These are phyloP conservation scores for Magnolia kwangsiensis DNA, from an alignment of 164 flowering plant genomes.

Conservation along the genomic window DNA sequence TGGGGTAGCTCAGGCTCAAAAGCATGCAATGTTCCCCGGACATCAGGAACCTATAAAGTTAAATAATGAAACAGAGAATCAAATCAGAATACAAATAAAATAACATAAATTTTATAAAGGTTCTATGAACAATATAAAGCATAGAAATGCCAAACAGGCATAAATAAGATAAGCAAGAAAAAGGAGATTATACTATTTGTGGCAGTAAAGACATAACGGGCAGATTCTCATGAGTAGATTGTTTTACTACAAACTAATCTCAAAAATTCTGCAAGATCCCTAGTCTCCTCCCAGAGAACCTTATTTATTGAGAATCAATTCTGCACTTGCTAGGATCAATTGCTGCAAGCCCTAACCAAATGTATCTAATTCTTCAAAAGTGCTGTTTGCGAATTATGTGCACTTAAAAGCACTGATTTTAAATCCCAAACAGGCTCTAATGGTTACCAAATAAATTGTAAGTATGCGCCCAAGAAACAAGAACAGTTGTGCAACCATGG, in stretches of 20 bases:
- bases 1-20: constrained; percentile 44
- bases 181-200: not conserved
- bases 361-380: too few relatives aligned
- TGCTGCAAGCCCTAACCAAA: too few relatives aligned
- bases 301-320: too few relatives aligned
- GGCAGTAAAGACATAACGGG: not conserved
- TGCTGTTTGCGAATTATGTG: too few relatives aligned
- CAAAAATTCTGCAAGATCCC: not conserved
- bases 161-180: not conserved
- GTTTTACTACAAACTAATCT: not conserved
- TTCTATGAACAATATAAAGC: not conserved
- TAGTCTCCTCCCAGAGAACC: not conserved
- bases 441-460: too few relatives aligned
- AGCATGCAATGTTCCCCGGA: constrained; percentile 38
- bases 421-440: too few relatives aligned
- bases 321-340: too few relatives aligned
- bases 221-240: not conserved
- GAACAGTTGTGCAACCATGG: not conserved
- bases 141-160: not conserved
- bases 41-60: constrained; percentile 20
- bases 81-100: not conserved
- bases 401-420: too few relatives aligned
- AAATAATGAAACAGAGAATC: not conserved
- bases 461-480: not conserved
- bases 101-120: not conserved